Evolutionary conservation across 2,329 filamentous ascomycete species (phyloP).

Genomic region (Penicillium crustosum): DNA sequence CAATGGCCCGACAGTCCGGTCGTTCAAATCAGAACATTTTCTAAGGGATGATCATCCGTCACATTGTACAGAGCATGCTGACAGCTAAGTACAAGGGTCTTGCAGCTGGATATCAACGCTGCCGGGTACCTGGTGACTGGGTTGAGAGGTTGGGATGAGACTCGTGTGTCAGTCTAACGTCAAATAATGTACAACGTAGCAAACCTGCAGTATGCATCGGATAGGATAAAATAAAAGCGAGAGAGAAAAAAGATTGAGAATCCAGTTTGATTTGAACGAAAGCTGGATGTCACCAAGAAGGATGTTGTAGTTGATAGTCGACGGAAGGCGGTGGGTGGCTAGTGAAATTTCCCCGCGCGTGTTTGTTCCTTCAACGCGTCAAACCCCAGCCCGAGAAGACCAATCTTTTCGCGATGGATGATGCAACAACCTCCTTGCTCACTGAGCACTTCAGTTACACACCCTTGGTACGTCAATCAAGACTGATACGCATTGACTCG

Average conservation of each 20-base stretch:
- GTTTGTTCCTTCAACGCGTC: conserved; percentile 21
- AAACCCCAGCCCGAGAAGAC: conserved; percentile 4
- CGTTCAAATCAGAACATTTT: not conserved
- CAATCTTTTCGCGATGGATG: conserved; percentile 39
- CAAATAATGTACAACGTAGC: conserved; percentile 3
- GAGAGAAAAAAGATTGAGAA: not conserved
- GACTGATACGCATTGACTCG: not conserved
- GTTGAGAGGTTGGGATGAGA: conserved; percentile 1
- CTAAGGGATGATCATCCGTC: not conserved
- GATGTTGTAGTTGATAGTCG: conserved; percentile 10
- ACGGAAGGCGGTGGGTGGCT: conserved; percentile 24
- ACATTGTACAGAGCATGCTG: not conserved
- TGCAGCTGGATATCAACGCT: conserved; percentile 9
- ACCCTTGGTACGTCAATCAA: conserved; percentile 66
- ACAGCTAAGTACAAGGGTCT: not conserved
- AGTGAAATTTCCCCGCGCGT: conserved; percentile 13
- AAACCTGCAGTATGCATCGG: not conserved
- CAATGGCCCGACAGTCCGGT: conserved; percentile 5
- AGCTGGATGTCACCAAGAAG: conserved; percentile 2
- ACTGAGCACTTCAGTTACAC: conserved; percentile 97
- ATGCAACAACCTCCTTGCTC: conserved; percentile 61
- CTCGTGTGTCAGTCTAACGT: conserved; percentile 1
- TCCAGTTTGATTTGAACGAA: not conserved
- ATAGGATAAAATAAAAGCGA: not conserved
- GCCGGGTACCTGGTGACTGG: conserved; percentile 7